A percentile compares a stretch with the other conserved stretches of the same genome.
Conservation (phyloP, 1,139 yeast species). For the Saccharomyces hybrid region DNA sequence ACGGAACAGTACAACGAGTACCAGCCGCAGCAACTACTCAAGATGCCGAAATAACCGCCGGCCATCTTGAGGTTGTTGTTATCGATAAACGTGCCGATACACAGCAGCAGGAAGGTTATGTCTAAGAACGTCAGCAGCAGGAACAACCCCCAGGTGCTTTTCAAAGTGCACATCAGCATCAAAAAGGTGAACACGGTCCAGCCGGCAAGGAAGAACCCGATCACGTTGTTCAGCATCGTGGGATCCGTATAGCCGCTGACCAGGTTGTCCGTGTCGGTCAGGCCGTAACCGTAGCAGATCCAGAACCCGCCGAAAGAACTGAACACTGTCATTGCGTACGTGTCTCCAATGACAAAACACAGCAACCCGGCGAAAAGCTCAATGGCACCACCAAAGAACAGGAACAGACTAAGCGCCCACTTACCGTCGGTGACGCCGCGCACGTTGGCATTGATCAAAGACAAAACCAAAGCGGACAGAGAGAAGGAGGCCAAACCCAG, state of each 20-base stretch:
- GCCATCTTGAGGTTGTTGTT: slow-evolving; percentile 45
- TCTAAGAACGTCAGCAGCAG: slow-evolving; percentile 46
- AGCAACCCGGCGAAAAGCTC: slow-evolving; percentile 60
- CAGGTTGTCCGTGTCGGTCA: slow-evolving; percentile 50
- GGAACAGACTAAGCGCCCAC: slow-evolving; percentile 42
- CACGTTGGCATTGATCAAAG: slow-evolving; percentile 45
- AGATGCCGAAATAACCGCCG: slow-evolving; percentile 63
- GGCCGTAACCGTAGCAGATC: slow-evolving; percentile 56
- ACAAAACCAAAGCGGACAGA: slow-evolving; percentile 39
- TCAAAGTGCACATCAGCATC: slow-evolving; percentile 51
- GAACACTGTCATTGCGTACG: slow-evolving; percentile 59
- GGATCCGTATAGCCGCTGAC: slow-evolving; percentile 43
- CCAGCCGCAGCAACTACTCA: slow-evolving; percentile 56
- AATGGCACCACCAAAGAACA: slow-evolving; percentile 57
- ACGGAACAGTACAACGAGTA: slow-evolving; percentile 64
- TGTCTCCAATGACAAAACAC: slow-evolving; percentile 58
- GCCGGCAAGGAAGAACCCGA: slow-evolving; percentile 56
- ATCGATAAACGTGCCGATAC: slow-evolving; percentile 49
- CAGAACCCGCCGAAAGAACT: slow-evolving; percentile 72
- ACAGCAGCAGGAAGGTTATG: slow-evolving; percentile 49
- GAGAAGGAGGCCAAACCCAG: slow-evolving; percentile 53
- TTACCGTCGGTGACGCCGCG: slow-evolving; percentile 44
- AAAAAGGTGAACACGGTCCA: slow-evolving; percentile 60
- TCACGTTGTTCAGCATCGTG: slow-evolving; percentile 39
- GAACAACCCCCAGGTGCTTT: slow-evolving; percentile 56